Percentiles rank a stretch among this genome's conserved stretches.
These are phyloP conservation scores for Clonostachys solani DNA, from an alignment of 2,329 filamentous ascomycete genomes.

Conservation along the genomic window DNA sequence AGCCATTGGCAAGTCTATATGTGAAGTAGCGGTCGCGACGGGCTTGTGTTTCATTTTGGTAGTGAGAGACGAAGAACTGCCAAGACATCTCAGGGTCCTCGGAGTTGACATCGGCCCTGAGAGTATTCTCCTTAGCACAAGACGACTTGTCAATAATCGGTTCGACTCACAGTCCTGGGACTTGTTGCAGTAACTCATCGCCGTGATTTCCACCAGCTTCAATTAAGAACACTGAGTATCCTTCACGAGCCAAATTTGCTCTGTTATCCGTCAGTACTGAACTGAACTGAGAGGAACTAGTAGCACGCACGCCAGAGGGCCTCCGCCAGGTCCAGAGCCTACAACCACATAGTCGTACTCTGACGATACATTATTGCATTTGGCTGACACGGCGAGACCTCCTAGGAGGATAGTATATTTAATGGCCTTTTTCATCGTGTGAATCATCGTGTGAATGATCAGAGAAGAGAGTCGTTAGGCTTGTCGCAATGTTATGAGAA, in stretches of 20 bases:
- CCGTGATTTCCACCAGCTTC: neutral
- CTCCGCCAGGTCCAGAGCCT: neutral
- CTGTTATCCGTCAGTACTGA: neutral
- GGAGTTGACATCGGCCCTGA: neutral
- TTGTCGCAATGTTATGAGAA: too few relatives aligned
- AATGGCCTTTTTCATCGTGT: too few relatives aligned
- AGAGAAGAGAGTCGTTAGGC: too few relatives aligned
- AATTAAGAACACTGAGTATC: neutral
- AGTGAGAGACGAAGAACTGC: neutral
- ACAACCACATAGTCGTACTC: neutral
- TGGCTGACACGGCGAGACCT: neutral
- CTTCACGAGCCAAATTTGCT: neutral
- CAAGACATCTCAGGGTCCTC: neutral
- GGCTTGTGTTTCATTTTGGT: neutral
- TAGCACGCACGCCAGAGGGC: neutral
- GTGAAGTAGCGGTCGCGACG: neutral
- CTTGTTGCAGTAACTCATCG: neutral
- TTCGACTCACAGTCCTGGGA: neutral
- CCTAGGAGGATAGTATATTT: too few relatives aligned
- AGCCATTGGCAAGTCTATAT: neutral
- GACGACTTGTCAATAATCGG: neutral
- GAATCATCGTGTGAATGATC: too few relatives aligned
- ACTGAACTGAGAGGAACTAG: neutral
- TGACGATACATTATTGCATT: neutral
- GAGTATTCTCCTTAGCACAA: neutral